Conservation (phyloP, 176 grass and related monocot genomes). For the Oryza nivara region DNA sequence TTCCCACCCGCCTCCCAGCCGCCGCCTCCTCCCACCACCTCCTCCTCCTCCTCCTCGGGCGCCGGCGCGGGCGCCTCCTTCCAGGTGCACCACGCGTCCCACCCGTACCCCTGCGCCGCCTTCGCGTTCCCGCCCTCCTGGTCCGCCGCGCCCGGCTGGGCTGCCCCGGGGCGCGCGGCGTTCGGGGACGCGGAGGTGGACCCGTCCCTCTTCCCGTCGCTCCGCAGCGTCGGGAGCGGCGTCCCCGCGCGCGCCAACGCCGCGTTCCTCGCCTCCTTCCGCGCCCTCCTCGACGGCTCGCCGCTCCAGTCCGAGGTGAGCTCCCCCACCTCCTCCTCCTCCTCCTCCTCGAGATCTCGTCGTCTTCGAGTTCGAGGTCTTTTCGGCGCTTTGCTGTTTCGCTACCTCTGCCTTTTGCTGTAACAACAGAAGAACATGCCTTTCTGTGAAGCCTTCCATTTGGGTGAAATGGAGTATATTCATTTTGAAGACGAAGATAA, state of each 20-base stretch:
- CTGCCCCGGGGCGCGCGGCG: conserved; percentile 31
- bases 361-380: background rate
- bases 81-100: conserved; percentile 58
- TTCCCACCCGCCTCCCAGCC: conserved; percentile 23
- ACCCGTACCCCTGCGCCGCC: conserved; percentile 60
- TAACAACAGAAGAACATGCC: background rate
- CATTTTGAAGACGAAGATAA: background rate
- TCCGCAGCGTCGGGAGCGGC: conserved; percentile 70
- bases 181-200: conserved; percentile 85
- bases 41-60: background rate
- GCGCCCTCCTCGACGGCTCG: conserved; percentile 51
- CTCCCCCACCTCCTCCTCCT: background rate
- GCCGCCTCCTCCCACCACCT: background rate
- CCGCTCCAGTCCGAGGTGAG: conserved; percentile 63
- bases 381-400: background rate
- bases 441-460: background rate
- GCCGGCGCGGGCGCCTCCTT: conserved; percentile 31
- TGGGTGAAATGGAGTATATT: background rate
- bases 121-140: conserved; percentile 79
- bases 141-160: conserved; percentile 66
- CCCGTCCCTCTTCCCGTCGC: conserved; percentile 69
- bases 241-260: conserved; percentile 62
- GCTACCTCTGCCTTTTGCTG: background rate
- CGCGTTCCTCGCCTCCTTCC: conserved; percentile 71
- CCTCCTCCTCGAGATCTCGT: background rate